Base-by-base conservation (phyloP, 1,139 yeast species). In the Trichomonascaceae sp. region DNA sequence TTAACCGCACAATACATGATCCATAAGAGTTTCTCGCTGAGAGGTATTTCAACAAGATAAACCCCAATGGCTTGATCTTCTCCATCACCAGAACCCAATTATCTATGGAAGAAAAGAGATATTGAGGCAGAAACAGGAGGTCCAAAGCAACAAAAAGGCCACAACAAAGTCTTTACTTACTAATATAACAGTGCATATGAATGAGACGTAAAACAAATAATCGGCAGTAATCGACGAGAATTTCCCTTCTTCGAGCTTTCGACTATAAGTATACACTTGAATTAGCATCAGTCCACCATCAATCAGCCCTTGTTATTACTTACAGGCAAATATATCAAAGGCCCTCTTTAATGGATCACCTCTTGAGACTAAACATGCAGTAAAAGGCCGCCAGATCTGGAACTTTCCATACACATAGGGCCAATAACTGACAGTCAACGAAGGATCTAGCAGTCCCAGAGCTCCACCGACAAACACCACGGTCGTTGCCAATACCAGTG, bases 41-140 rank as follows among this genome's bases (percentile, higher is more conserved):
- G 62, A 65, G 64, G 68, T 62, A 62, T 61, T 64, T 61, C 59
- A 58, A 59, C 63, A 52, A 49, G 45, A 49, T 45, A 39, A 44
- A 44, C 50, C 24, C 54, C 44, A 51, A 53, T 48, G 55, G 66
- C 69, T 62, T 60, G 60, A 63, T 67, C 61, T 67, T 60, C 70
- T 66, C 71, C 70, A 63, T 67, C 57, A 66, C 58, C 67, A 65
- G 70, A 65, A 65, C 68, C 68, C 69, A 61, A 53, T 56, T 51
- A 59, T 61, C 63, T 63, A 64, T 66, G 55, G 66, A 52, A 57
- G 57, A 56, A 32, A 53, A 44, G 59, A 58, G 62, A 55, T 38
- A 54, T 53, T 55, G 68, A 59, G 67, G 70, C 70, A 66, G 70
- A 64, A 63, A 66, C 65, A 67, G 69, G 70, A 66, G 71, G 18